Evolutionary conservation across 1,284 basidiomycete species (phyloP).

Genomic region (Ganoderma lucidum): DNA sequence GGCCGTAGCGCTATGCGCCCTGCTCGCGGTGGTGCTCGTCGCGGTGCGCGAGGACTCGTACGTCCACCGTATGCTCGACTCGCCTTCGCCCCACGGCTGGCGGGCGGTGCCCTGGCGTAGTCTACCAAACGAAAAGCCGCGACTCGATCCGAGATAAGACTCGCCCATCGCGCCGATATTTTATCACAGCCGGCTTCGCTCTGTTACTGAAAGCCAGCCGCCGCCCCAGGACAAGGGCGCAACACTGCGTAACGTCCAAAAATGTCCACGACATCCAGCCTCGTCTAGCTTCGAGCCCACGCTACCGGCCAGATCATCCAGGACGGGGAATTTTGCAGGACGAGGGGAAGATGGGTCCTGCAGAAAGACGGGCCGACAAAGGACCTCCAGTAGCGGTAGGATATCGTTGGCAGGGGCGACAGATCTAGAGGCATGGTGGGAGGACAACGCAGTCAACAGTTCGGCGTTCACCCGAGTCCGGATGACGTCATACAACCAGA

Average conservation of each 20-base stretch:
- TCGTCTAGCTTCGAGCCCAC: no score
- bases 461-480: not conserved
- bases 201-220: not conserved
- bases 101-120: no score
- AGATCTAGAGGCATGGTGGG: not conserved
- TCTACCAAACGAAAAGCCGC: no score
- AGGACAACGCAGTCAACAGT: not conserved
- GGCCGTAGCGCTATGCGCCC: slow-evolving; percentile 23
- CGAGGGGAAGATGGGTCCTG: not conserved
- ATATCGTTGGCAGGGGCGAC: not conserved
- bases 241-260: not conserved
- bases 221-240: no score
- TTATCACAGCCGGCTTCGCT: not conserved
- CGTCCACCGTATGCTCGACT: slow-evolving; percentile 29
- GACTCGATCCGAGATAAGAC: not conserved
- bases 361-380: not conserved
- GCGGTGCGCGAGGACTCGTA: slow-evolving; percentile 30
- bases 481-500: not conserved
- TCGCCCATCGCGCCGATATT: no score
- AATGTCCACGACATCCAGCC: not conserved
- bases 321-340: not conserved
- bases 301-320: not conserved
- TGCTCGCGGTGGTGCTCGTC: slow-evolving; percentile 28
- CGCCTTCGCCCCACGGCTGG: slow-evolving; percentile 7
- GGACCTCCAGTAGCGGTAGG: not conserved